Base-by-base conservation (phyloP, 768 basidiomycete genomes). In the Russula emetica region DNA sequence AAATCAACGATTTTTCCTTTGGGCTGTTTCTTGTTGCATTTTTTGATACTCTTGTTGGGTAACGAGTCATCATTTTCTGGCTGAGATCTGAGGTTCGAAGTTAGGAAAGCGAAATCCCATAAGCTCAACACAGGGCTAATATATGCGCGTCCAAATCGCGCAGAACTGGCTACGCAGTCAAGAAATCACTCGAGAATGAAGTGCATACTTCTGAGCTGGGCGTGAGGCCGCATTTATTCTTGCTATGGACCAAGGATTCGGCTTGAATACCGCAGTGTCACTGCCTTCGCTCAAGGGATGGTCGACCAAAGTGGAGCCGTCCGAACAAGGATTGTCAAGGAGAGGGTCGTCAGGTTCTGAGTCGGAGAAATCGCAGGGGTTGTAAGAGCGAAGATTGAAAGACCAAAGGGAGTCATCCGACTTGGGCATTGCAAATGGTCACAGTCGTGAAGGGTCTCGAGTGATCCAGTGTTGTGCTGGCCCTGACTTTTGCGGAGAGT, bases 161-260 rank as follows among this genome's bases (percentile, higher is more conserved):
- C 40, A 45, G 42, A 51, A 22, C 14, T 30, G 44, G 28, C 28
- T 47, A 47, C 20, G 42, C n/a, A 38, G 32, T 28, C 24, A 55
- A 26, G 28, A 45, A 36, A 53, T 20, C n/a, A 1, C 50, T 57
- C 50, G 14, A 42, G 47, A 40, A 55, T 1, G 7, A 55, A 34
- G 34, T 34, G 55, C 64, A 10, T 61, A 65, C 64, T 61, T 61
- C 36, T 70, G 60, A 28, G 52, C 28, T 40, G 72, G 57, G 14
- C 88, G 82, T 38, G 78, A 77, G 0, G 82, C 82, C 49, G 90
- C 90, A 67, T 92, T 92, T 34, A 88, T 84, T 69, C 85, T 87
- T 4, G 90, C 90, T 61, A 92, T 90, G 60, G 82, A 83, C 81
- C 89, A 92, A 0, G 90, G 90, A 70, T 90, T 92, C 0, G 88